These are phyloP conservation scores for Acanthamoeba culbertsoni DNA, from an alignment of 208 protist species.

Conservation along the genomic window DNA sequence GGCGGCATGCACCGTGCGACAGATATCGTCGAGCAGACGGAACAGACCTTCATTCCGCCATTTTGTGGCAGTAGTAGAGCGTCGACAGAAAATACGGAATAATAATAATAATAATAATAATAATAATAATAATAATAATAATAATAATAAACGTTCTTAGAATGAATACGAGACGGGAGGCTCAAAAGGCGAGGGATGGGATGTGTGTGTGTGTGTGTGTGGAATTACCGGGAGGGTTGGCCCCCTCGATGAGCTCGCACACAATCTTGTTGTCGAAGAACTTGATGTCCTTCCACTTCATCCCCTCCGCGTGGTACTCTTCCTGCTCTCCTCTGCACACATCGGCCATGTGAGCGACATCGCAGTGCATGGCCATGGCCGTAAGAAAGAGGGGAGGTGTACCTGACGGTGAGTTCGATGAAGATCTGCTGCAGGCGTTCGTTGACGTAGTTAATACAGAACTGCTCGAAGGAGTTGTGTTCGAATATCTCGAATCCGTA, in stretches of 20 bases:
- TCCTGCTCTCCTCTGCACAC: constrained; percentile 68
- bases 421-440: constrained; percentile 98
- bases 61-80: too few relatives aligned
- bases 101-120: too few relatives aligned
- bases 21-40: constrained; percentile 95
- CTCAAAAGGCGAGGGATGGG: too few relatives aligned
- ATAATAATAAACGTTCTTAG: too few relatives aligned
- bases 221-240: too few relatives aligned
- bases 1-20: constrained; percentile 83
- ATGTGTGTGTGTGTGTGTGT: too few relatives aligned
- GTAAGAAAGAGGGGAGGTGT: not conserved
- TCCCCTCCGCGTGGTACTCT: constrained; percentile 80
- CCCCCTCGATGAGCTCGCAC: constrained; percentile 90
- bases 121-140: too few relatives aligned
- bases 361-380: not conserved
- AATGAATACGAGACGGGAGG: too few relatives aligned
- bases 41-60: too few relatives aligned
- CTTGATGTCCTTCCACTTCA: constrained; percentile 92
- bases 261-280: constrained; percentile 96
- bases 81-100: too few relatives aligned
- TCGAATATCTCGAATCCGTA: constrained; percentile 86
- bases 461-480: constrained; percentile 72
- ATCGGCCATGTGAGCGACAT: too few relatives aligned
- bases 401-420: constrained; percentile 95
- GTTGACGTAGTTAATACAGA: constrained; percentile 86